Base-by-base conservation (phyloP, 1,139 yeast genomes). In the Suzukiozyma palmioleophila region DNA sequence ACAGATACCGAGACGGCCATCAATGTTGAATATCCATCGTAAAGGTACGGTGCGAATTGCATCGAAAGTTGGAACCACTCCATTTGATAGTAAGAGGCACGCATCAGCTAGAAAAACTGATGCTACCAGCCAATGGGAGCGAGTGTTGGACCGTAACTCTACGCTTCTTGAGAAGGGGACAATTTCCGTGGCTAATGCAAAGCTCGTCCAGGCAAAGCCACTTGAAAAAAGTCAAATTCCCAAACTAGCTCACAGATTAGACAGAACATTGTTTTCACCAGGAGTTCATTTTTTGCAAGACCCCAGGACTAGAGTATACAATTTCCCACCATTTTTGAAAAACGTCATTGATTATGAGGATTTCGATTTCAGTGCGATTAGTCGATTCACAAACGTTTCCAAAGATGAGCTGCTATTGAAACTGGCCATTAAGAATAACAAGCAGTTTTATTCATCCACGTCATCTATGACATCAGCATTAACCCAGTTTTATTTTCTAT, bases 271-370 rank as follows among this genome's bases (percentile, higher is more conserved):
- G 12, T 84, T 84, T 54, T 79, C 84, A 13, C 96, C 96, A 0
- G 95, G 95, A 0, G 82, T 88, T 2, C 96, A 90, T 51, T 82
- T 77, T 44, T 62, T 85, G 29, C 81, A 78, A 51, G 96, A 90
- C 58, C 82, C 87, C 14, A 66, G 96, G 43, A 77, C 95, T 0
- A 69, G 82, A 37, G 79, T 80, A 2, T 82, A 73, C 60, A 87
- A 87, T 54, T 89, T 84, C 57, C 68, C 81, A 3, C 80, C 84
- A 3, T 69, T 66, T 43, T 63, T 90, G 39, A 77, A 76, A 48
- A 59, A 73, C 12, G 78, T 90, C 29, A 77, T 84, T 49, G 73
- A 79, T n/a, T 72, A 84, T 32, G 72, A 79, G 28, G 83, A 85
- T 36, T 84, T 88, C 51, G 79, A 85, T 51, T 82, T 81, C 51